A percentile compares a stretch with the other conserved stretches of the same genome.
phyloP scores from a whole-genome alignment of 345 rosid genomes.

The Erucastrum elatum region DNA sequence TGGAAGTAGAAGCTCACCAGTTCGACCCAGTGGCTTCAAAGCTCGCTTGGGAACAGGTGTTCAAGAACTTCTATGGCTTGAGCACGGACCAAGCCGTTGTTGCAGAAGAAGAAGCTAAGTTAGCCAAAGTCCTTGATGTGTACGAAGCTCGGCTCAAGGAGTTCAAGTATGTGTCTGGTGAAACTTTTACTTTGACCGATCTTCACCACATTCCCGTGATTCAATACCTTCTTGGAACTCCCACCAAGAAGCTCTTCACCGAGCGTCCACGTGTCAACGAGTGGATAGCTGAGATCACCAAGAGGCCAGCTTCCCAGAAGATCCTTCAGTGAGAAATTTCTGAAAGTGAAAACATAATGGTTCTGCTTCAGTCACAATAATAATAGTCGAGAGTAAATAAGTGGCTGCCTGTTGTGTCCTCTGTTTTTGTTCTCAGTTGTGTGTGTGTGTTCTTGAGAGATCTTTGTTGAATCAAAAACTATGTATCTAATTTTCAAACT shows the following conservation, averaged over 20 bases:
- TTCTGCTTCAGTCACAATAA: constrained; percentile 15
- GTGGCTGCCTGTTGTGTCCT: constrained; percentile 19
- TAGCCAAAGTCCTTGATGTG: constrained; percentile 55
- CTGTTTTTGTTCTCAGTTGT: not conserved
- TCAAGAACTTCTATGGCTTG: constrained; percentile 53
- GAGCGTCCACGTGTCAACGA: constrained; percentile 52
- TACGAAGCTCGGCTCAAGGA: constrained; percentile 59
- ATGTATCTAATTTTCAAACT: not conserved
- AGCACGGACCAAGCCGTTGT: constrained; percentile 52
- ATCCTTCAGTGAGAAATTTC: constrained; percentile 38
- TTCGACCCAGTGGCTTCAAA: constrained; percentile 60
- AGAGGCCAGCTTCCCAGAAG: constrained; percentile 68
- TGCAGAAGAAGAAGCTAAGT: constrained; percentile 55
- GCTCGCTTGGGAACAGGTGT: constrained; percentile 54
- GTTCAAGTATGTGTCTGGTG: constrained; percentile 67
- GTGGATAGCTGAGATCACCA: constrained; percentile 57
- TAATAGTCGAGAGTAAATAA: constrained; percentile 29
- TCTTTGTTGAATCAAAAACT: not conserved
- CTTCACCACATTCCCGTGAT: constrained; percentile 69
- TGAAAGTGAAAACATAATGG: not conserved
- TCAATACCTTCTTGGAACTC: constrained; percentile 45
- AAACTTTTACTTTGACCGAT: constrained; percentile 66
- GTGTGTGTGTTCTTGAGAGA: constrained; percentile 1
- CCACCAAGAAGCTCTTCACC: constrained; percentile 46
- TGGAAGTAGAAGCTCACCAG: constrained; percentile 68